Evolutionary conservation across 192 early-diverging fungal genomes (phyloP).

Genomic region (Kappamyces sp.): DNA sequence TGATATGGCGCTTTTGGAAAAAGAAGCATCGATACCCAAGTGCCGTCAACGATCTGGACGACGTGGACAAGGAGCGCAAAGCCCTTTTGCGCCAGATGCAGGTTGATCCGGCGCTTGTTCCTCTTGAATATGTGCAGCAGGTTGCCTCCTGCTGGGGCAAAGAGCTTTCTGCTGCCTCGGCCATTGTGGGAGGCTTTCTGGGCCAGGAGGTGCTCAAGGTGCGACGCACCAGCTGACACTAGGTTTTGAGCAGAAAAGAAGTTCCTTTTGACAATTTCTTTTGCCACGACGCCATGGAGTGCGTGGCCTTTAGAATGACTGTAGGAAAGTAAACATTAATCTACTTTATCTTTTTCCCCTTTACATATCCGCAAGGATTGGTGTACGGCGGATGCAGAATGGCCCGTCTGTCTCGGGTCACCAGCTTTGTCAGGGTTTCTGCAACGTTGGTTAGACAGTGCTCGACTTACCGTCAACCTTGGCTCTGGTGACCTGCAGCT

Average conservation of each 20-base stretch:
- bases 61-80: conserved; percentile 17
- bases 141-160: conserved; percentile 30
- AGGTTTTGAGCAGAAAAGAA: conserved; percentile 67
- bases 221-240: too few relatives aligned
- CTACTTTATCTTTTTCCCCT: too few relatives aligned
- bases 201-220: conserved; percentile 87
- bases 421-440: too few relatives aligned
- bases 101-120: conserved; percentile 22
- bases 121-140: conserved; percentile 46
- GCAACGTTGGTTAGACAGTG: too few relatives aligned
- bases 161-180: conserved; percentile 74
- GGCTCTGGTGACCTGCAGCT: too few relatives aligned
- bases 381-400: too few relatives aligned
- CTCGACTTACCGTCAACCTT: too few relatives aligned
- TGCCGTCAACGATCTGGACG: conserved; percentile 30
- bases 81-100: background rate
- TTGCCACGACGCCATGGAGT: conserved; percentile 17
- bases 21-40: conserved; percentile 13
- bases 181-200: conserved; percentile 82
- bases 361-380: too few relatives aligned
- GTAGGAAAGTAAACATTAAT: too few relatives aligned
- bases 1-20: conserved; percentile 29
- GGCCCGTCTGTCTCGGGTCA: too few relatives aligned
- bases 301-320: background rate
- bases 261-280: conserved; percentile 81